Percentiles rank a stretch among this genome's conserved stretches.
phyloP scores from a whole-genome alignment of 1,139 yeast genomes.

The Candida pseudoviswanathii region DNA sequence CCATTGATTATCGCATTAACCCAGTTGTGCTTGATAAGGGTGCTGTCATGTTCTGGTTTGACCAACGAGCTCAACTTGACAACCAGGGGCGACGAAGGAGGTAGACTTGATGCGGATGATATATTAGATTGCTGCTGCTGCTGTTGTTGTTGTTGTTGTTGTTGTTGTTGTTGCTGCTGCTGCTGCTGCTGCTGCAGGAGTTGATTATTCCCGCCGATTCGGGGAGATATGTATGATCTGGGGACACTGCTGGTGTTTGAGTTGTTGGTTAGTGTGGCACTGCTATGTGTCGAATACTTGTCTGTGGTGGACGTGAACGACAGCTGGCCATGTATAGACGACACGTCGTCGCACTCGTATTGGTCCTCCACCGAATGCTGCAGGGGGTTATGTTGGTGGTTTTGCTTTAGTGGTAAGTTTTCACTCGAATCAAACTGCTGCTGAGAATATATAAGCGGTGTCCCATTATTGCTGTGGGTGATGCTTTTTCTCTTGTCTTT shows the following conservation, averaged over 20 bases:
- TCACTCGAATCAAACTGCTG: conserved; percentile 5
- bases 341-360: background rate
- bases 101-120: background rate
- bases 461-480: background rate
- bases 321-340: background rate
- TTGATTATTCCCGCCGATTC: background rate
- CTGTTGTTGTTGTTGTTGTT: background rate
- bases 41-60: conserved; percentile 37
- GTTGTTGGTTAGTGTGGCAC: background rate
- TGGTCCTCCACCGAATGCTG: background rate
- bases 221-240: background rate
- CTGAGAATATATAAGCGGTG: conserved; percentile 4
- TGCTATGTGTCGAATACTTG: background rate
- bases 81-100: background rate
- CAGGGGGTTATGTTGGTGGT: background rate
- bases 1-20: conserved; percentile 43
- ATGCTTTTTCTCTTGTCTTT: conserved; percentile 19
- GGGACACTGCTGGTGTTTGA: background rate
- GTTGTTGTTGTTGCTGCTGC: no score
- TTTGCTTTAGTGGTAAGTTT: conserved; percentile 4
- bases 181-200: no score
- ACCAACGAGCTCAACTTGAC: conserved; percentile 22
- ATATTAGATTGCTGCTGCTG: background rate
- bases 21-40: conserved; percentile 41
- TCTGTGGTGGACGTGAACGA: background rate